A percentile compares a stretch with the other conserved stretches of the same genome.
Evolutionary conservation across 1,139 yeast genomes (phyloP).

Genomic region (Saccharomyces pastorianus): DNA sequence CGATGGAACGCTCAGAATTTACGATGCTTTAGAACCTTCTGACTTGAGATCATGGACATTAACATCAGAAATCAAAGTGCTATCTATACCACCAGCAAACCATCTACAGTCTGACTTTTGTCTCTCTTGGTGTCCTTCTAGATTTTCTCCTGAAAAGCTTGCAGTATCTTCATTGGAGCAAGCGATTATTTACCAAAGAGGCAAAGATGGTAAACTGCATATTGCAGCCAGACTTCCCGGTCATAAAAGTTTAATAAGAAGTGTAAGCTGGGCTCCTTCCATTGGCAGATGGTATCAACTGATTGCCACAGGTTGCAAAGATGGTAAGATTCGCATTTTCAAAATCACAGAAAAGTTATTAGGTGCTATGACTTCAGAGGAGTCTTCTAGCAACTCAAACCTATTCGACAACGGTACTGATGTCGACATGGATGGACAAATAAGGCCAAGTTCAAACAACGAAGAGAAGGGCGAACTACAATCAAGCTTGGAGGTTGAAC

Average conservation of each 20-base stretch:
- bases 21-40: conserved; percentile 84
- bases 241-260: conserved; percentile 78
- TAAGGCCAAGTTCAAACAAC: conserved; percentile 12
- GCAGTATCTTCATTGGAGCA: conserved; percentile 84
- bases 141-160: conserved; percentile 71
- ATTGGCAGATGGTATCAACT: conserved; percentile 86
- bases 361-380: conserved; percentile 1
- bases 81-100: conserved; percentile 64
- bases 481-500: conserved; percentile 36
- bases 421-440: conserved; percentile 9
- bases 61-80: conserved; percentile 62
- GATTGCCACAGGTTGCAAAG: conserved; percentile 92
- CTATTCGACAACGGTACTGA: conserved; percentile 9
- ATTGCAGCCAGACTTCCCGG: conserved; percentile 50
- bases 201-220: conserved; percentile 39
- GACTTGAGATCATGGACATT: conserved; percentile 77
- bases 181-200: conserved; percentile 65
- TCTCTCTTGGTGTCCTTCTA: conserved; percentile 88
- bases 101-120: conserved; percentile 83
- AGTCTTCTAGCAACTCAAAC: conserved; percentile 26
- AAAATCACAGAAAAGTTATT: conserved; percentile 46
- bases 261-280: conserved; percentile 95
- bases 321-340: conserved; percentile 82
- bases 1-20: conserved; percentile 79
- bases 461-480: conserved; percentile 5